Evolutionary conservation across 139 green algal species (phyloP), one percentile per base, ranked within the genome.

Genomic region (Chlorella sorokiniana): DNA sequence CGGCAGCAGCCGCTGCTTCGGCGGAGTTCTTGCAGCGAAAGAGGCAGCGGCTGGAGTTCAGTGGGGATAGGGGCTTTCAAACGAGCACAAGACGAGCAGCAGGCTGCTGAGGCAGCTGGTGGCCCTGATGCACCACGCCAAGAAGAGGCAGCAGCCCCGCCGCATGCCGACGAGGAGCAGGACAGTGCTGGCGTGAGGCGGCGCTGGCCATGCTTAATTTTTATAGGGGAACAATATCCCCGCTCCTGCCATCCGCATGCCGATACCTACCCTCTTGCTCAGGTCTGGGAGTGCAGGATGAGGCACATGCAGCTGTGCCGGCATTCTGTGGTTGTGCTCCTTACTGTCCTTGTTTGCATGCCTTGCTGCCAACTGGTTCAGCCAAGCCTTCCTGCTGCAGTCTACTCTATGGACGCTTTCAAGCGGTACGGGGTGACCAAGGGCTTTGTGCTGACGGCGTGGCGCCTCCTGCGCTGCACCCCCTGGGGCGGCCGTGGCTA

Each of bases 181-280:
- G 40, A 86, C 33, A 79, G 56, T 44, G 35, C 37, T 18, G 77
- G 41, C 1, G 76, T 89, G 42, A 41, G 33, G 83, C 84, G 23
- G 93, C 93, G 0, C 84, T 97, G 64, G 76, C 59, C 11, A 40
- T 85, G 69, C 85, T 97, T 29, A 40, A 40, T 7, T 94, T 93
- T 69, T 97, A 97, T 88, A 92, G 92, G 61, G 35, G 20, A 5
- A 74, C 31, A 29, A 92, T 97, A 35, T 96, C 92, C 1, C 94
- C 93, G 14, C 42, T 95, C 23, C 89, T 97, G 76, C 88, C 86
- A 1, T 86, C 86, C 2, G 90, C 89, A 4, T 98, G 94, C 73
- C 90, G 94, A 65, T 98, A 91, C 85, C 73, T 94, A 44, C 94
- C 94, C 4, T 94, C 92, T 8, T 98, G 94, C 86, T 85, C 73